phyloP scores from a whole-genome alignment of 495 filamentous ascomycete genomes.

The Hypoxylon intermedium region DNA sequence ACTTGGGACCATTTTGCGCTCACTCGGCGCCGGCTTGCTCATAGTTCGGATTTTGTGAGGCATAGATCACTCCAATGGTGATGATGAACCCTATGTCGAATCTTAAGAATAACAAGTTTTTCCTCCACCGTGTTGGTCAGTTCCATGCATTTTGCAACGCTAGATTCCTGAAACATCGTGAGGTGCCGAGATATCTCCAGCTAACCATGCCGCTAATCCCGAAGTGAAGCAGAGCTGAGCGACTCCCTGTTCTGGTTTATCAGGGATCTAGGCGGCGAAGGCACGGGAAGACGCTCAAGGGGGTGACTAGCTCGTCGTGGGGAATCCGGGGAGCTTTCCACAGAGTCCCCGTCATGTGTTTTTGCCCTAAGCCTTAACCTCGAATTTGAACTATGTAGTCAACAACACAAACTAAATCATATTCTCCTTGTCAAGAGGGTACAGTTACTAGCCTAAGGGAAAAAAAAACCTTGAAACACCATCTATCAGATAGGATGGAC shows the following conservation, averaged over 20 bases:
- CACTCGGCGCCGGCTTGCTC: constrained; percentile 13
- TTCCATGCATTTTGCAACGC: constrained; percentile 11
- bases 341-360: neutral
- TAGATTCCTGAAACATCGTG: constrained; percentile 5
- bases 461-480: neutral
- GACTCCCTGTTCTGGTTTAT: constrained; percentile 3
- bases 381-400: too few relatives aligned
- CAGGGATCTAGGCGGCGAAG: constrained; percentile 3
- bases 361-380: neutral
- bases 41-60: constrained; percentile 8
- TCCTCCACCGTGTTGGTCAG: neutral
- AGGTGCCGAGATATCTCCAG: constrained; percentile 28
- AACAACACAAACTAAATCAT: too few relatives aligned
- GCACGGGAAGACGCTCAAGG: constrained; percentile 5
- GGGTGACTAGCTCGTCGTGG: constrained; percentile 6
- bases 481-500: neutral
- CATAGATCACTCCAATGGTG: neutral
- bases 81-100: neutral
- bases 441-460: too few relatives aligned
- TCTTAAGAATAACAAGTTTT: neutral
- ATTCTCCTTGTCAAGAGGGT: too few relatives aligned
- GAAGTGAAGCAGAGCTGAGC: constrained; percentile 5
- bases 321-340: constrained; percentile 1
- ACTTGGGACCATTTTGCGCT: constrained; percentile 9
- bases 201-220: constrained; percentile 14